phyloP scores from a whole-genome alignment of 495 filamentous ascomycete species.

The Tuber calosporum region DNA sequence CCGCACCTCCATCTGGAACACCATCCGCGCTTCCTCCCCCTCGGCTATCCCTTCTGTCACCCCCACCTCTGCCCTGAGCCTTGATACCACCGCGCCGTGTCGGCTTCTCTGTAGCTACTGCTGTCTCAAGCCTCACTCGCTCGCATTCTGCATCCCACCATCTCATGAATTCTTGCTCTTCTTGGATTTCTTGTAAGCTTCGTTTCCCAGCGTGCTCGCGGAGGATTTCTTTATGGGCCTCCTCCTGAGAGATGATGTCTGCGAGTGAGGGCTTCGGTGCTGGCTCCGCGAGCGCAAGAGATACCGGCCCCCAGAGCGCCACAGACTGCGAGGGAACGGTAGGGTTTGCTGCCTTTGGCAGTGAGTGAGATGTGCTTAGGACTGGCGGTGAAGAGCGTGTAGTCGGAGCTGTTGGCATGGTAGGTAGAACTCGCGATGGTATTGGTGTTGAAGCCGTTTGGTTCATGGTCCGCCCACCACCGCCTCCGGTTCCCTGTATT shows the following conservation, averaged over 20 bases:
- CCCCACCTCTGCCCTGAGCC: neutral
- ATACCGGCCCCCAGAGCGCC: constrained; percentile 31
- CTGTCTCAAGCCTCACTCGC: constrained; percentile 48
- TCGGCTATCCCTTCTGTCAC: constrained; percentile 10
- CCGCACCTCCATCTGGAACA: constrained; percentile 3
- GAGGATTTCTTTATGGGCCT: constrained; percentile 72
- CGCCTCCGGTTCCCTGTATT: neutral
- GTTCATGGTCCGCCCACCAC: constrained; percentile 5
- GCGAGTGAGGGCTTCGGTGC: constrained; percentile 59
- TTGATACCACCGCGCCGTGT: constrained; percentile 1
- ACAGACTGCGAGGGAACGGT: constrained; percentile 13
- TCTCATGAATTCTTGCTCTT: constrained; percentile 91
- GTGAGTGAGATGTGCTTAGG: neutral
- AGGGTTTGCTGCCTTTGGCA: constrained; percentile 11
- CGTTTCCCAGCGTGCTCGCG: constrained; percentile 78
- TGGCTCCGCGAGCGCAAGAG: constrained; percentile 31
- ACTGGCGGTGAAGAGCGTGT: constrained; percentile 40
- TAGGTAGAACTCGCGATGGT: constrained; percentile 39
- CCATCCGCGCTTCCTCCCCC: constrained; percentile 16
- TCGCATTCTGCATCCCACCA: constrained; percentile 95
- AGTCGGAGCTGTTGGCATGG: constrained; percentile 35
- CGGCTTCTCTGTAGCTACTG: neutral
- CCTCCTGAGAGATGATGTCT: constrained; percentile 84
- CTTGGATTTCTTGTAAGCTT: constrained; percentile 84
- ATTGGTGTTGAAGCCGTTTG: constrained; percentile 45